Evolutionary conservation across 306 rosid genomes (phyloP).

Genomic region (Glycine latifolia): DNA sequence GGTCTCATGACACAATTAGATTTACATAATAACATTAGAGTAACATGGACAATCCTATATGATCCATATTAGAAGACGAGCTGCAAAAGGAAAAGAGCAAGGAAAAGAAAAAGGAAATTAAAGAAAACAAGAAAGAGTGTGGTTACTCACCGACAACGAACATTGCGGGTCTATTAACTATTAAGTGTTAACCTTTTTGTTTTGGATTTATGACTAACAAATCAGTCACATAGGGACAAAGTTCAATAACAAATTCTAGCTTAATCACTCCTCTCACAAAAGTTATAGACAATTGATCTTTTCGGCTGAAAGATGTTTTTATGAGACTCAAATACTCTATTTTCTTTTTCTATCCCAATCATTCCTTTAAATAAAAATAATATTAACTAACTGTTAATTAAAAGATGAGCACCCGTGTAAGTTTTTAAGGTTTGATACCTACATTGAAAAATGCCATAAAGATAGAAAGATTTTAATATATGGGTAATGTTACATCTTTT

Average conservation of each 20-base stretch:
- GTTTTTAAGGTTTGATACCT: neutral
- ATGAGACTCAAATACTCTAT: neutral
- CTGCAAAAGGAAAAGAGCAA: neutral
- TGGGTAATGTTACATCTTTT: neutral
- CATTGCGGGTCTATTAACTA: neutral
- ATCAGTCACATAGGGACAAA: neutral
- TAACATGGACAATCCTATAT: neutral
- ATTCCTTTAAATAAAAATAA: neutral
- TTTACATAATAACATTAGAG: neutral
- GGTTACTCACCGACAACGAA: neutral
- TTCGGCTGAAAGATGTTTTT: neutral
- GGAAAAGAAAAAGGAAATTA: neutral
- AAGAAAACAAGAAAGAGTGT: neutral
- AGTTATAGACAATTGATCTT: neutral
- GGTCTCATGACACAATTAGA: neutral
- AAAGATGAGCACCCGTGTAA: neutral
- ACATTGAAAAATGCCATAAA: neutral
- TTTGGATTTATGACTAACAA: neutral
- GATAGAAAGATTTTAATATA: neutral
- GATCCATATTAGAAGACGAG: neutral
- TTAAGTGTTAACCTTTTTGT: neutral
- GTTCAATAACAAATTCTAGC: neutral
- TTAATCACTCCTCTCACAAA: neutral
- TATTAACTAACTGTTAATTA: neutral
- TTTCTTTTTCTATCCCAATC: neutral